Base-by-base conservation (phyloP, 805 yeast genomes). In the Spathaspora boniae region DNA sequence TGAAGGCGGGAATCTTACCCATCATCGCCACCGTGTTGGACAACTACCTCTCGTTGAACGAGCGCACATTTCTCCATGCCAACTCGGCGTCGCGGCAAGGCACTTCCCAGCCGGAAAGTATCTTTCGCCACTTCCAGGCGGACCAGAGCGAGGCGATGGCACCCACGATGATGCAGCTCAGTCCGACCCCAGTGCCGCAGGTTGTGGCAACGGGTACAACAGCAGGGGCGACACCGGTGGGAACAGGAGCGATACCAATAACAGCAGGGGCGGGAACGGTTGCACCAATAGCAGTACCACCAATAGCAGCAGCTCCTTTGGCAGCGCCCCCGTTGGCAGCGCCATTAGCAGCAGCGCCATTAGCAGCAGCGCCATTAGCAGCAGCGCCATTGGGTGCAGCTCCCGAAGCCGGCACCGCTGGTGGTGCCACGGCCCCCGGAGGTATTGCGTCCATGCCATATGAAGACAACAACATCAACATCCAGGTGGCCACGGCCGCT, bases 11-110 rank as follows among this genome's bases (percentile, higher is more conserved):
- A 4, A 80, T 88, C 42, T 74, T 93, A 26, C 96, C 97, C 1
- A 78, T 91, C 3, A 74, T 91, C 27, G 93, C 96, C 36, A 89
- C 98, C 1, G 83, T 93, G 2, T 69, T 91, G 45, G 98, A 93
- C 58, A 89, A 91, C 59, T 91, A 83, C 56, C 64, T 87, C 32
- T 56, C 62, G 6, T 45, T 67, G 9, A 66, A 66, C 43, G 72
- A 66, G 38, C 50, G 65, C 26, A 60, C 62, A 12, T 65, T 64
- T 38, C 47, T 55, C 25, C 63, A 58, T 35, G 62, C 62, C 9
- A 51, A 53, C 43, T 43, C 51, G n/a, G 43, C 53, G 20, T 34
- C 19, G 23, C 51, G 43, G 21, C 49, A 42, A 25, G 26, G 17
- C 28, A n/a, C 35, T 9, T 21, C 35, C 15, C n/a, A 15, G 6